Base-by-base conservation (phyloP, 306 rosid species). In the Prunus kanzakura region DNA sequence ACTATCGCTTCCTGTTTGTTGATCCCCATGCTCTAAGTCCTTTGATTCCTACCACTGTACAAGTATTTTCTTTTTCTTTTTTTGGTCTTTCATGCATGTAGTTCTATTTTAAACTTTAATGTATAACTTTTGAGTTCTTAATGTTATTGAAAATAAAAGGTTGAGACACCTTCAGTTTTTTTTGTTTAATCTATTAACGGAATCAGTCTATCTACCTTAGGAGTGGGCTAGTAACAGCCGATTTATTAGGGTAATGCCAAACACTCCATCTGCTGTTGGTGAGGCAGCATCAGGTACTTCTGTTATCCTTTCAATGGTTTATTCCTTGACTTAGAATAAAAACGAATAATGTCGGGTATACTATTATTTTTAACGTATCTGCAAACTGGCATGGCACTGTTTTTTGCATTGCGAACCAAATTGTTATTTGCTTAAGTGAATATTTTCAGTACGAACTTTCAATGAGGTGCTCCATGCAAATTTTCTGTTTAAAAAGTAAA, bases 221-320 rank as follows among this genome's bases (percentile, higher is more conserved):
- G 94, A 90, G 78, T 93, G 98, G 97, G 94, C 97, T 4, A 96
- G 90, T 51, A 78, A 82, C 46, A 43, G 76, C 67, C 87, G 98
- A 75, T 88, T 93, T 81, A 80, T 93, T 63, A 88, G 97, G 83
- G 94, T 93, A 50, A 86, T 90, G 88, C 98, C 98, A 67, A 93
- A 89, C 57, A 91, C 98, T 57, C 89, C 98, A 14, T 89, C 94
- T 54, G 86, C 96, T 66, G 93, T 93, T 35, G 93, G 97, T 27
- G 83, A 83, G 79, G 97, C 92, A 64, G 96, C 98, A 30, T 82
- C 91, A 84, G 96, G 97, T 93, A 81, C 56, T 78, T 43, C 47
- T n/a, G n/a, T 41, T 58, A 19, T 68, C 19, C 22, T 45, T 62
- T 32, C 55, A 16, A 0, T 50, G 41, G 50, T 12, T 46, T 61